Evolutionary conservation across 179 eudicot genomes (phyloP).

Genomic region (Corrigiola litoralis): DNA sequence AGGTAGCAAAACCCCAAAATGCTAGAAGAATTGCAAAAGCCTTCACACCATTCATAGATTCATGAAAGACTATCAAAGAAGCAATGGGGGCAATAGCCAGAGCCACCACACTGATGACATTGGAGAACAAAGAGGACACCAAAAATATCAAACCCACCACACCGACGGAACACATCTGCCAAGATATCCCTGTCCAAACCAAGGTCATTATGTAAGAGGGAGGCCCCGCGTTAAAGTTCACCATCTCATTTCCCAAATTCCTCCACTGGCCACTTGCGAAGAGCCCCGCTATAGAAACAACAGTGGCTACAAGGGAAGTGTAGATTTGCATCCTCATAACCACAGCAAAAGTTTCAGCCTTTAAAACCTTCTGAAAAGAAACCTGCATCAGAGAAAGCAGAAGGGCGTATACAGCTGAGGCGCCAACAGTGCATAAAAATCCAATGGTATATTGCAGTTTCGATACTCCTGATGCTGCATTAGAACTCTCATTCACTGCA

Average conservation of each 20-base stretch:
- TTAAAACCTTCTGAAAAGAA: constrained; percentile 59
- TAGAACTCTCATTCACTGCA: constrained; percentile 47
- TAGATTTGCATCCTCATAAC: constrained; percentile 78
- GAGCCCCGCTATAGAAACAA: constrained; percentile 50
- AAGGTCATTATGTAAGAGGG: constrained; percentile 72
- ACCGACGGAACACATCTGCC: constrained; percentile 79
- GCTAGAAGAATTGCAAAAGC: constrained; percentile 63
- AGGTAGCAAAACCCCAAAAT: constrained; percentile 76
- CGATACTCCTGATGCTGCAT: constrained; percentile 40
- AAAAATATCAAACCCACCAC: constrained; percentile 69
- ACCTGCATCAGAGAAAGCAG: constrained; percentile 78
- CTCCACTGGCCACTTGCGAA: constrained; percentile 81
- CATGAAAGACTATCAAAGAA: constrained; percentile 57
- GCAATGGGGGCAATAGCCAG: constrained; percentile 67
- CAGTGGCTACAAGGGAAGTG: constrained; percentile 59
- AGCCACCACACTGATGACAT: constrained; percentile 69
- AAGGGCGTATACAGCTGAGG: constrained; percentile 69
- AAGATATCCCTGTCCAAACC: constrained; percentile 63
- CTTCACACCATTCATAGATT: constrained; percentile 70
- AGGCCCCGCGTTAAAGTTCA: constrained; percentile 43
- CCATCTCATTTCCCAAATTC: constrained; percentile 52
- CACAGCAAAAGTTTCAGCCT: constrained; percentile 53
- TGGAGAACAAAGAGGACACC: constrained; percentile 85
- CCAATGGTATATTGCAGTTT: constrained; percentile 46
- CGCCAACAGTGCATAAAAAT: constrained; percentile 46